These are phyloP conservation scores for Ascochyta pisi DNA, from an alignment of 2,329 filamentous ascomycete genomes.

Conservation along the genomic window DNA sequence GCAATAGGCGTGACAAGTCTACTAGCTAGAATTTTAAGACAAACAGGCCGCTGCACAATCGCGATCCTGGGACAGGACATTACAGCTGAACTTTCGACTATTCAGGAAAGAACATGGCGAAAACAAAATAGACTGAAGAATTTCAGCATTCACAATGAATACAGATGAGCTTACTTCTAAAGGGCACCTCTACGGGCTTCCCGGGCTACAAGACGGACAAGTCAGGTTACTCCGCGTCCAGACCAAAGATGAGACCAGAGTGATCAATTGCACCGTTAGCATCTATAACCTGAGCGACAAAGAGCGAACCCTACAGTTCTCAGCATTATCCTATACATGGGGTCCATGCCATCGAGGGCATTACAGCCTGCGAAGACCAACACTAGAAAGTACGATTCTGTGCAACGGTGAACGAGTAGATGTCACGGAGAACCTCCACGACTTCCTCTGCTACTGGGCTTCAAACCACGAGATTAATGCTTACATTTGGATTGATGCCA, in stretches of 20 bases:
- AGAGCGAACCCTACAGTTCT: conserved; percentile 7
- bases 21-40: too few relatives aligned
- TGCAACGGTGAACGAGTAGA: conserved; percentile 16
- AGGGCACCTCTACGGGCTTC: neutral
- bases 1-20: too few relatives aligned
- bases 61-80: too few relatives aligned
- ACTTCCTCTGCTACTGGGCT: conserved; percentile 18
- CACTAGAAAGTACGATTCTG: neutral
- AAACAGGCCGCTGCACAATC: too few relatives aligned
- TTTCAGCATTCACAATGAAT: too few relatives aligned
- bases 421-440: conserved; percentile 22
- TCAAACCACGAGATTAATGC: neutral
- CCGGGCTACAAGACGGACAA: neutral
- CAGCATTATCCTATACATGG: conserved; percentile 30
- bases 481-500: conserved; percentile 24
- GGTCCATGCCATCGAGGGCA: conserved; percentile 7
- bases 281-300: conserved; percentile 8
- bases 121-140: too few relatives aligned
- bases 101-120: too few relatives aligned
- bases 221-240: conserved; percentile 19
- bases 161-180: neutral
- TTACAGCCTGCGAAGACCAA: neutral
- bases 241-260: neutral
- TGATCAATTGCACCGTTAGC: conserved; percentile 13
- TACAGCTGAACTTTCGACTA: too few relatives aligned